Evolutionary conservation across 495 filamentous ascomycete species (phyloP), one percentile per base, ranked within the genome.

Genomic region (Sphaerosporella brunnea): DNA sequence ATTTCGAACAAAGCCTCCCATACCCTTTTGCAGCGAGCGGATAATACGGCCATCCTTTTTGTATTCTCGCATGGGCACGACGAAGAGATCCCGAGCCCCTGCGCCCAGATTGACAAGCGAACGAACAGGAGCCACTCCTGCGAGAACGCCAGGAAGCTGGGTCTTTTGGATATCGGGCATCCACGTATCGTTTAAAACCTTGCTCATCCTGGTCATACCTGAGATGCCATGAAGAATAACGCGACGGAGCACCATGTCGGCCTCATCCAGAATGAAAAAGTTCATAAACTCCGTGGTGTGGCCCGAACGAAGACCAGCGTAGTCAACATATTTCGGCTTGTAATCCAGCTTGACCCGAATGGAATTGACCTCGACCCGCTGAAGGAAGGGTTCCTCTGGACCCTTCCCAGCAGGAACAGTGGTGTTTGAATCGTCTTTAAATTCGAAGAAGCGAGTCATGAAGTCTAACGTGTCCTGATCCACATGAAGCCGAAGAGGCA

Each of bases 211-310:
- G 53, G 93, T 83, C 53, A 96, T 92, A 0, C 90, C 87, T 3
- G 77, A 77, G 5, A 93, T 74, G 35, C 92, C 92, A 56, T 94
- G 95, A 20, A 95, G 74, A 49, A 96, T 94, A 28, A 80, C 79
- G 59, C 85, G 92, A 10, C 80, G 73, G 36, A 99, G 70, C 0
- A 83, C 74, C 73, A 99, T 80, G 49, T 90, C 78, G 1, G 87
- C 74, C 45, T 81, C 76, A 49, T 99, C 88, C 10, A 99, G 74
- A 35, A 90, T 82, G 53, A 95, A 73, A 62, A 99, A 93, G 64
- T 99, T 96, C 92, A 96, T 96, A 60, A 99, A 90, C 62, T 99
- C 92, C 0, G 83, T 93, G 1, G 92, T 99, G 49, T 84, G 86
- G n/a, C 92, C 92, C 3, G 92, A 94, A n/a, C 86, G 79, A 4